Base-by-base conservation (phyloP, 108 stramenopile species). In the Epipyxis sp. region DNA sequence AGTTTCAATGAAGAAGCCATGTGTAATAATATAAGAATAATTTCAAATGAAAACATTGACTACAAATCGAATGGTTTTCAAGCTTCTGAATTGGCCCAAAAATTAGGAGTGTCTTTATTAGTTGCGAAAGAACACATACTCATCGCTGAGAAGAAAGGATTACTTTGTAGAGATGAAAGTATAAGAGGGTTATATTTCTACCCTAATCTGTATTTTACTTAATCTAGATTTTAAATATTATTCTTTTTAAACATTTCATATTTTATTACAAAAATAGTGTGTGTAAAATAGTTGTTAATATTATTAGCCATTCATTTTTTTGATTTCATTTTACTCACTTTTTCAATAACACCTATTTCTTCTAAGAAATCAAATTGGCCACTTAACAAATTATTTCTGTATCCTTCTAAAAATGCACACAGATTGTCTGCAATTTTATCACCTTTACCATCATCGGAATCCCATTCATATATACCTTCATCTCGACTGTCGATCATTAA, bases 81-180 rank as follows among this genome's bases (percentile, higher is more conserved):
- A 65, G 90, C 84, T 2, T 85, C 86, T 72, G 83, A 87, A 50
- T 45, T 81, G 1, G 59, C 81, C 6, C 45, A 29, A 10, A 61
- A 59, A 58, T 72, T 92, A 29, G 81, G 91, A 61, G 85, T 91
- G 13, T 89, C 92, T 0, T 86, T 91, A 25, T 59, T 92, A 6
- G 80, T 96, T 80, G 93, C 93, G 0, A 77, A 88, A 71, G 93
- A 96, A 77, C 92, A 93, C 77, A 79, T 96, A 62, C 68, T 87
- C 44, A 84, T 86, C 30, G 92, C 90, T 3, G 94, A 95, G 84
- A 83, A 88, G 43, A 76, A 81, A 69, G 93, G 92, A 30, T 87
- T 59, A 65, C 35, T 94, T 44, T 92, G 91, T 84, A 87, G 94
- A 77, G 94, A 95, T 86, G 85, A 78, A 13, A 93, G 91, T 2